Evolutionary conservation across 2,329 filamentous ascomycete genomes (phyloP).

Genomic region (Rasamsonia emersonii): DNA sequence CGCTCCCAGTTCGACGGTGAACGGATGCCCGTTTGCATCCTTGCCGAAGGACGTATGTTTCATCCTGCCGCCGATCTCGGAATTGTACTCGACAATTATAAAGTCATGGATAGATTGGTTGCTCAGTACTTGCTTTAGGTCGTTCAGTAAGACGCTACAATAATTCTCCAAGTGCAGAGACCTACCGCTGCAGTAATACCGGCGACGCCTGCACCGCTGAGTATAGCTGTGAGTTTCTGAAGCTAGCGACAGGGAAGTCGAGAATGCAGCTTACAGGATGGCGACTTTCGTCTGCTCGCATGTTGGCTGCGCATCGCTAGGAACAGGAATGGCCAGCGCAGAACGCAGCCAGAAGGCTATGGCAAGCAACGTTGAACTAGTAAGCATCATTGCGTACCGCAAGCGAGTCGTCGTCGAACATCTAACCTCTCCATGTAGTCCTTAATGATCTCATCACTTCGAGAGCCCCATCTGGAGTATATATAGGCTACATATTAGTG

Average conservation of each 20-base stretch:
- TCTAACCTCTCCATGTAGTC: no score
- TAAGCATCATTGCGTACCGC: no score
- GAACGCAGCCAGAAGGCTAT: neutral
- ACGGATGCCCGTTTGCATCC: slow-evolving; percentile 43
- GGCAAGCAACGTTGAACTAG: no score
- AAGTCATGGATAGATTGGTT: slow-evolving; percentile 57
- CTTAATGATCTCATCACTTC: no score
- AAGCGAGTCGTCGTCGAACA: no score
- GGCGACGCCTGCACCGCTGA: slow-evolving; percentile 50
- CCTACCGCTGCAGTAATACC: slow-evolving; percentile 54
- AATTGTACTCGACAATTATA: slow-evolving; percentile 55
- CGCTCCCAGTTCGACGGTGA: slow-evolving; percentile 56
- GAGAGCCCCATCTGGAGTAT: no score
- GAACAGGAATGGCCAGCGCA: slow-evolving; percentile 3
- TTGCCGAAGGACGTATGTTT: slow-evolving; percentile 50
- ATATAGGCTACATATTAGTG: no score
- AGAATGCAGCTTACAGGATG: slow-evolving; percentile 19
- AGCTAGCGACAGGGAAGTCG: neutral
- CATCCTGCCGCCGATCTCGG: slow-evolving; percentile 55
- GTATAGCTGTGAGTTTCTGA: no score
- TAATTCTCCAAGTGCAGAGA: neutral
- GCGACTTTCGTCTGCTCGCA: slow-evolving; percentile 26
- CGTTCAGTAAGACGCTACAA: slow-evolving; percentile 3
- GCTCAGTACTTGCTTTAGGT: slow-evolving; percentile 45
- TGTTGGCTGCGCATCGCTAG: slow-evolving; percentile 10